phyloP scores from a whole-genome alignment of 768 basidiomycete genomes.

The Mrakia gelida region DNA sequence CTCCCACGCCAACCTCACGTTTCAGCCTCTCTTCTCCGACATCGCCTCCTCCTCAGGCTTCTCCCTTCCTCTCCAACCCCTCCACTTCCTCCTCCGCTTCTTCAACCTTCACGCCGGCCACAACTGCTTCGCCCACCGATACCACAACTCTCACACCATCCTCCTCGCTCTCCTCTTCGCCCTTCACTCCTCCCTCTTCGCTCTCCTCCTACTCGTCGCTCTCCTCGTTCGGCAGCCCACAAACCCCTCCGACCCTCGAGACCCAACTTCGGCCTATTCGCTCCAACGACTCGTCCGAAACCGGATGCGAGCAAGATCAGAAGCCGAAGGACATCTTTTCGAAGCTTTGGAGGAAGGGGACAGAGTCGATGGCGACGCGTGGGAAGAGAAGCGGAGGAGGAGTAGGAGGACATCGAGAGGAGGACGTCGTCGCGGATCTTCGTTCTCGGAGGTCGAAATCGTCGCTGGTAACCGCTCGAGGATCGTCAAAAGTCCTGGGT shows the following conservation, averaged over 20 bases:
- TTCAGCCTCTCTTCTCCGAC: not conserved
- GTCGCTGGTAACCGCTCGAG: not conserved
- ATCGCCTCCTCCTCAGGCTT: not conserved
- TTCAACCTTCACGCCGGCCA: no score
- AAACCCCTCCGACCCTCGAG: not conserved
- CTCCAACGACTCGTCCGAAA: no score
- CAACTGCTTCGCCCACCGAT: not conserved
- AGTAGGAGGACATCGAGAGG: not conserved
- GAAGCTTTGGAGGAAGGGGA: conserved; percentile 1
- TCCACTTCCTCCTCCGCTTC: not conserved
- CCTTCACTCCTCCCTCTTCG: not conserved
- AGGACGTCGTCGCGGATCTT: not conserved
- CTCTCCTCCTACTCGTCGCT: not conserved
- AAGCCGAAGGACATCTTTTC: not conserved
- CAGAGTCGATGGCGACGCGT: not conserved
- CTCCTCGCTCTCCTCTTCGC: not conserved
- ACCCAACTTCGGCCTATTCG: not conserved
- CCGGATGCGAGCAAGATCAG: no score
- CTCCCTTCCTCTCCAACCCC: not conserved
- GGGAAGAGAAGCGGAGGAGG: not conserved
- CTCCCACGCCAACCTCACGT: not conserved
- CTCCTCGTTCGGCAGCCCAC: not conserved
- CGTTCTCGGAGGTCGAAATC: not conserved
- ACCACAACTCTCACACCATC: not conserved
- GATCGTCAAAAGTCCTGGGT: not conserved